Evolutionary conservation across 257 asterid species (phyloP), one percentile per base, ranked within the genome.

Genomic region (Nyctanthes arbortristis): DNA sequence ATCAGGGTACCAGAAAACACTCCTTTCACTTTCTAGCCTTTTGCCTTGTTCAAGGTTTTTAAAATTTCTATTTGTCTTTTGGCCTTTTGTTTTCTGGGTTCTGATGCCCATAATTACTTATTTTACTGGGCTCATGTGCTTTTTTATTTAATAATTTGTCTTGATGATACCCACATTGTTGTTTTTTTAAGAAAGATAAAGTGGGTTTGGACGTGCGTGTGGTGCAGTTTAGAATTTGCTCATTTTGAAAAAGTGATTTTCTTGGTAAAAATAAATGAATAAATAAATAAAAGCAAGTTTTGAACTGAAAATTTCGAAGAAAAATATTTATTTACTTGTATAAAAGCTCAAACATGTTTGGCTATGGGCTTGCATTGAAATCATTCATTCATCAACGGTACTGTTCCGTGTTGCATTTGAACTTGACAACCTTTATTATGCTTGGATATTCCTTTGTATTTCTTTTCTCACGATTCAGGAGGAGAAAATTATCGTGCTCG

Each of bases 21-120:
- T 68, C 73, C 67, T 75, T 80, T 75, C 84, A 75, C 72, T 83
- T 75, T 83, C 80, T 69, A 67, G 22, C 76, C 73, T 18, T 37
- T 10, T 32, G 32, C 62, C 39, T 59, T 67, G 3, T 3, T 39
- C 22, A 56, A 45, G 29, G 61, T 58, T 69, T 49, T 35, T 20
- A 33, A 7, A n/a, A n/a, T n/a, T n/a, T n/a, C n/a, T 39, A 47
- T 25, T 20, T 75, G 75, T 73, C n/a, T 56, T 73, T 78, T 81
- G 84, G 77, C 84, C 72, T 71, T 78, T 63, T 43, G 70, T 75
- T 70, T 67, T 65, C 24, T 79, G 68, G 63, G 78, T 75, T 70
- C 37, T 55, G 76, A 43, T 56, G 73, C 77, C 39, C 34, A 45
- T 75, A 61, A 30, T 72, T 52, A 43, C 60, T 37, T 10, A 32